These are phyloP conservation scores for Candida sp. DNA, from an alignment of 1,139 yeast species.

Conservation along the genomic window DNA sequence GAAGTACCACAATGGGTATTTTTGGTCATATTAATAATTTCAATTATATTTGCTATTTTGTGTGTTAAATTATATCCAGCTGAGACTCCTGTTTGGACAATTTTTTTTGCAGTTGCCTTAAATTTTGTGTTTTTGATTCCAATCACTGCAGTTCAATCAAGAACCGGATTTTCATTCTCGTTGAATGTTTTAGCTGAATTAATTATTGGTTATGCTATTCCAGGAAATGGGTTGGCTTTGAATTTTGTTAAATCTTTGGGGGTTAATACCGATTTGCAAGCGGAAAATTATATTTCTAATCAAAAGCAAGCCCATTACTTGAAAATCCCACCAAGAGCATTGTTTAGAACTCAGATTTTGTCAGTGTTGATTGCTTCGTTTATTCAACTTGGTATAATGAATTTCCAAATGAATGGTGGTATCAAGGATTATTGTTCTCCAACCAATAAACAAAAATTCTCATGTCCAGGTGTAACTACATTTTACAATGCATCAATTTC, in stretches of 20 bases:
- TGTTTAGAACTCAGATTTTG: slow-evolving; percentile 56
- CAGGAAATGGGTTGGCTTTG: not conserved
- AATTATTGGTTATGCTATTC: slow-evolving; percentile 52
- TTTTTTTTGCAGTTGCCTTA: slow-evolving; percentile 54
- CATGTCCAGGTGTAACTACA: slow-evolving; percentile 48
- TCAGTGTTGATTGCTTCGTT: slow-evolving; percentile 41
- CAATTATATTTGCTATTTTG: slow-evolving; percentile 48
- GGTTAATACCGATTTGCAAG: slow-evolving; percentile 56
- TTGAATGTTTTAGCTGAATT: slow-evolving; percentile 58
- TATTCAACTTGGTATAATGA: slow-evolving; percentile 49
- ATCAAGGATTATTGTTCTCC: slow-evolving; percentile 41
- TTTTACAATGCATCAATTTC: slow-evolving; percentile 54
- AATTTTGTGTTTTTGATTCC: slow-evolving; percentile 56
- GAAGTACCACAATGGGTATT: slow-evolving; percentile 70
- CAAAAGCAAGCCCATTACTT: slow-evolving; percentile 61
- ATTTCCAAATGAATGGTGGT: slow-evolving; percentile 49
- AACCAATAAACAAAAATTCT: slow-evolving; percentile 33
- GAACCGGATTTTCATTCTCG: slow-evolving; percentile 50
- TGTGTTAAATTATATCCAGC: slow-evolving; percentile 46
- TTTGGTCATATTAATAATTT: slow-evolving; percentile 39
- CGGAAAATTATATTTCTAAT: slow-evolving; percentile 49
- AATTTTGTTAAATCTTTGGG: slow-evolving; percentile 49
- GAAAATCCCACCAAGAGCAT: slow-evolving; percentile 57
- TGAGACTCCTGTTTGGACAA: slow-evolving; percentile 54
- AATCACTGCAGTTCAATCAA: slow-evolving; percentile 51